Evolutionary conservation across 805 yeast species (phyloP).

Genomic region (Hanseniaspora clermontiae): DNA sequence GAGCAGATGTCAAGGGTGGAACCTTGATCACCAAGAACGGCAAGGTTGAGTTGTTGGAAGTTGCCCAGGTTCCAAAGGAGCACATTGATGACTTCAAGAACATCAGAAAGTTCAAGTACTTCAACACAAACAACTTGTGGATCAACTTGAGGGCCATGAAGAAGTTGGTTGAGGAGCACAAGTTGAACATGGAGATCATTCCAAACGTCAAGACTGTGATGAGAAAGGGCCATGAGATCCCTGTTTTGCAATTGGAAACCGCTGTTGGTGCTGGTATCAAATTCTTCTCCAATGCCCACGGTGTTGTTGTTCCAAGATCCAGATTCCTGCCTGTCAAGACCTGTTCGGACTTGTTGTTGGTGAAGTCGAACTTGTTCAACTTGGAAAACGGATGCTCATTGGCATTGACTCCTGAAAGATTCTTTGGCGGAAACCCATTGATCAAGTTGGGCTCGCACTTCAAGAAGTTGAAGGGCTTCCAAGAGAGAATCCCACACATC

Average conservation of each 20-base stretch:
- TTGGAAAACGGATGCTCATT: conserved; percentile 78
- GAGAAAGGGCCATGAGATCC: conserved; percentile 61
- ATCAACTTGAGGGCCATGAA: conserved; percentile 88
- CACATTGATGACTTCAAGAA: conserved; percentile 97
- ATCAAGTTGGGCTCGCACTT: conserved; percentile 93
- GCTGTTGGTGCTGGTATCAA: conserved; percentile 99
- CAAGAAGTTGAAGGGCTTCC: conserved; percentile 89
- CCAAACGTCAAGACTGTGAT: conserved; percentile 83
- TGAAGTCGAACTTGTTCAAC: conserved; percentile 85
- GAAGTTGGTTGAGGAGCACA: conserved; percentile 73
- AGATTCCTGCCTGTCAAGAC: conserved; percentile 98
- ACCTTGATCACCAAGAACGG: conserved; percentile 94
- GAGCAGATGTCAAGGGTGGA: conserved; percentile 99
- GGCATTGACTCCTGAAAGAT: conserved; percentile 69
- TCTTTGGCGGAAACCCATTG: conserved; percentile 72
- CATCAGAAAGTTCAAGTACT: conserved; percentile 93
- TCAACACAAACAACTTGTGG: conserved; percentile 97
- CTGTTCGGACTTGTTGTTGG: conserved; percentile 84
- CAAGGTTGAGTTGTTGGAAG: conserved; percentile 83
- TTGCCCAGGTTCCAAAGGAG: conserved; percentile 97
- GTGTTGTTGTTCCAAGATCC: conserved; percentile 96
- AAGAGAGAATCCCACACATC: conserved; percentile 80
- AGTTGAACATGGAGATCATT: conserved; percentile 82
- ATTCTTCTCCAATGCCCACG: conserved; percentile 88
- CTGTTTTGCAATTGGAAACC: conserved; percentile 90